phyloP scores from a whole-genome alignment of 1,284 basidiomycete genomes.

The Melampsora larici-populina region DNA sequence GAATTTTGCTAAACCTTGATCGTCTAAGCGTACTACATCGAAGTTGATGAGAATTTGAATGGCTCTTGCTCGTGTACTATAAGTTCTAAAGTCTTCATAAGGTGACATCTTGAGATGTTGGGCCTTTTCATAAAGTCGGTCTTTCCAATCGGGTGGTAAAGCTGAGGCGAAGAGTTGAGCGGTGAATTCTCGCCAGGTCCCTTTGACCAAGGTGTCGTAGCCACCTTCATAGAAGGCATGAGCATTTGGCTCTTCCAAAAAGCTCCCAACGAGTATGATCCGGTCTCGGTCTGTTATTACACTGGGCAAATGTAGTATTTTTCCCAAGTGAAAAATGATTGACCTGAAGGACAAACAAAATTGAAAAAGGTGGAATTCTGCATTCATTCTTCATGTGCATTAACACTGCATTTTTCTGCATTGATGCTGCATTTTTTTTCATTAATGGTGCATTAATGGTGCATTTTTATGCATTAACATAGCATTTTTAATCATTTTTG shows the following conservation, averaged over 20 bases:
- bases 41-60: constrained; percentile 13
- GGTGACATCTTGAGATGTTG: neutral
- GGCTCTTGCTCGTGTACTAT: neutral
- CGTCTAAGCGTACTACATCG: neutral
- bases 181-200: constrained; percentile 1
- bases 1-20: neutral
- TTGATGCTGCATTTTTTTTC: too few relatives aligned
- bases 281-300: neutral
- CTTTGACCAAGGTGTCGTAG: neutral
- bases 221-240: constrained; percentile 2
- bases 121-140: neutral
- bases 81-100: neutral
- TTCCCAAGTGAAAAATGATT: too few relatives aligned
- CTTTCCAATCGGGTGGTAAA: neutral
- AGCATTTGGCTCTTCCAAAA: constrained; percentile 11
- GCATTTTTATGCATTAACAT: too few relatives aligned
- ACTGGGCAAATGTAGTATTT: neutral
- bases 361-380: too few relatives aligned
- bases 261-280: neutral
- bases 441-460: too few relatives aligned
- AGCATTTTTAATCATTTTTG: too few relatives aligned
- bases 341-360: too few relatives aligned
- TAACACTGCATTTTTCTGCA: too few relatives aligned
- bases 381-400: too few relatives aligned
- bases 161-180: neutral